Percentiles rank a stretch among this genome's conserved stretches.
phyloP scores from a whole-genome alignment of 1,139 yeast species.

The Diutina scorzettiae region DNA sequence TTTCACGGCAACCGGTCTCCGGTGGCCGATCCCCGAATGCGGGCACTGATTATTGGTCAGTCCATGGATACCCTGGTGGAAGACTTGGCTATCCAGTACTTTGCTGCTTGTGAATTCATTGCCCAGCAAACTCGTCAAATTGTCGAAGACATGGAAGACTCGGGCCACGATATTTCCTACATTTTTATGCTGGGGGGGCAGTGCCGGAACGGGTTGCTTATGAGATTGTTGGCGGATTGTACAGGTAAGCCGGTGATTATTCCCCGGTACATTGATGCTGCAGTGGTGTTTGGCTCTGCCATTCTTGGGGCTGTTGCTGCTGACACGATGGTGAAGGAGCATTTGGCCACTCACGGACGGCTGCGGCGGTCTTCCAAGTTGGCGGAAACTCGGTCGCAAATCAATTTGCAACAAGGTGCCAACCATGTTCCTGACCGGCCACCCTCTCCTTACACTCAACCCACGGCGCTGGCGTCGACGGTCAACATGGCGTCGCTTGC shows the following conservation, averaged over 20 bases:
- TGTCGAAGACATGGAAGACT: conserved; percentile 66
- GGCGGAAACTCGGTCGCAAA: conserved; percentile 17
- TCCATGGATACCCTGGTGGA: conserved; percentile 82
- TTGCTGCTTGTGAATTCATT: conserved; percentile 93
- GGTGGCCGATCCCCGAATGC: conserved; percentile 87
- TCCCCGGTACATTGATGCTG: conserved; percentile 91
- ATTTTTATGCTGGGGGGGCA: conserved; percentile 95
- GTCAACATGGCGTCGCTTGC: conserved; percentile 46
- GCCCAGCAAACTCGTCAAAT: conserved; percentile 97
- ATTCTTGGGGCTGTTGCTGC: conserved; percentile 92
- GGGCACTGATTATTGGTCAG: conserved; percentile 87
- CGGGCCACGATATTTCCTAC: conserved; percentile 67
- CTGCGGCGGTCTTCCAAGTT: conserved; percentile 29
- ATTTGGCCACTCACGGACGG: conserved; percentile 20
- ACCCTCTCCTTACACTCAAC: conserved; percentile 67
- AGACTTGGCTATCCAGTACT: conserved; percentile 72
- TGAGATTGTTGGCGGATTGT: conserved; percentile 85
- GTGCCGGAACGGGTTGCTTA: conserved; percentile 79
- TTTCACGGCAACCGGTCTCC: conserved; percentile 96
- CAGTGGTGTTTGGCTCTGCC: conserved; percentile 94
- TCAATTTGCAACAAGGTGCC: conserved; percentile 14
- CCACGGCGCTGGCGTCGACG: conserved; percentile 49
- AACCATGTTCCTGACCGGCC: conserved; percentile 13
- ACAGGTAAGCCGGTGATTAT: conserved; percentile 88
- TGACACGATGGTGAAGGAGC: conserved; percentile 37